These are phyloP conservation scores for Pleurotus cornucopiae DNA, from an alignment of 768 basidiomycete species.

Conservation along the genomic window DNA sequence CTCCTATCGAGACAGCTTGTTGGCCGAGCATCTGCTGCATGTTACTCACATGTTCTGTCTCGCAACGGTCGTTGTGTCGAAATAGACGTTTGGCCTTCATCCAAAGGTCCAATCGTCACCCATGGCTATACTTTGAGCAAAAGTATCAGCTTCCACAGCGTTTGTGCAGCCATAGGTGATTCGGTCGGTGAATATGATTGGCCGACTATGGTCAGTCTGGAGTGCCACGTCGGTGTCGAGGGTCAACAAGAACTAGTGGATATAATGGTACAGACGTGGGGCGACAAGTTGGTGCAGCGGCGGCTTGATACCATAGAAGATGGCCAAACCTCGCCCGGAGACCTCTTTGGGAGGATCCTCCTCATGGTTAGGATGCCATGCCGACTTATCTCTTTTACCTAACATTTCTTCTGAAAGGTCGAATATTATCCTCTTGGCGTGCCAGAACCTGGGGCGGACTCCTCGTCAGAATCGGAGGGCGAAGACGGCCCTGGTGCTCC, in stretches of 20 bases:
- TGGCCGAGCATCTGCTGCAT: slow-evolving; percentile 47
- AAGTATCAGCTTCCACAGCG: slow-evolving; percentile 45
- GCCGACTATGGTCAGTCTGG: slow-evolving; percentile 58
- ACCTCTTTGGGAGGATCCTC: slow-evolving; percentile 49
- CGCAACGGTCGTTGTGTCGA: slow-evolving; percentile 57
- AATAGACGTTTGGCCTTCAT: slow-evolving; percentile 63
- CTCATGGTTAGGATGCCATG: slow-evolving; percentile 42
- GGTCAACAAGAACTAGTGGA: slow-evolving; percentile 51
- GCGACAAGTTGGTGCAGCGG: slow-evolving; percentile 42
- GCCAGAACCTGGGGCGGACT: slow-evolving; percentile 17
- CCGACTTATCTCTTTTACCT: too few relatives aligned
- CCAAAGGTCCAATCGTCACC: slow-evolving; percentile 50
- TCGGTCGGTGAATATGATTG: slow-evolving; percentile 38
- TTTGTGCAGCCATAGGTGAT: slow-evolving; percentile 48
- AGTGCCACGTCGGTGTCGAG: slow-evolving; percentile 53
- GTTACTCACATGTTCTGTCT: slow-evolving; percentile 51
- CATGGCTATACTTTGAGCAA: slow-evolving; percentile 59
- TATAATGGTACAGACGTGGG: slow-evolving; percentile 48
- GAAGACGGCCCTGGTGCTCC: slow-evolving; percentile 16
- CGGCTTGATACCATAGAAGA: slow-evolving; percentile 33
- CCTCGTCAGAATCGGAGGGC: slow-evolving; percentile 24
- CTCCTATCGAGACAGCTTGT: slow-evolving; percentile 53
- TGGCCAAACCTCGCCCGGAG: slow-evolving; percentile 34
- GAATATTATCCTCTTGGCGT: slow-evolving; percentile 45
- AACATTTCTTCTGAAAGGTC: slow-evolving; percentile 28